phyloP scores from a whole-genome alignment of 768 basidiomycete genomes.

The Trametes punicea region DNA sequence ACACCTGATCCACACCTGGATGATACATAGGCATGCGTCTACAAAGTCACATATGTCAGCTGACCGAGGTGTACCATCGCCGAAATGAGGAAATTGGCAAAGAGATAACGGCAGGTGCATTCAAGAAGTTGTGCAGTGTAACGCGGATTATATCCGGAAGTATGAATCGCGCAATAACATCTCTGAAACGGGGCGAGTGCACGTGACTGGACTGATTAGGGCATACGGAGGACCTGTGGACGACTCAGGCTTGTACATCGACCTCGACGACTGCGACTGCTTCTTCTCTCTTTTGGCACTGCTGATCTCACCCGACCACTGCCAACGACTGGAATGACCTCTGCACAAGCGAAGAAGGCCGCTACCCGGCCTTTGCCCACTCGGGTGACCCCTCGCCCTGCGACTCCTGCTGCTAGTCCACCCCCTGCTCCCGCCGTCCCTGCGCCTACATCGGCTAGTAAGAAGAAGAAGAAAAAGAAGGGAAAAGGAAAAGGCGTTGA shows the following conservation, averaged over 20 bases:
- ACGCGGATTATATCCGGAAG: too few species aligned
- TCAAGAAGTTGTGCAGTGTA: too few species aligned
- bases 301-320: slow-evolving; percentile 3
- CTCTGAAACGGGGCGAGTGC: neutral
- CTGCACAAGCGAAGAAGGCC: slow-evolving; percentile 20
- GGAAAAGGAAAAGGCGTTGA: slow-evolving; percentile 36
- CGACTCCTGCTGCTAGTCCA: slow-evolving; percentile 17
- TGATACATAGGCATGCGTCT: too few species aligned
- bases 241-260: slow-evolving; percentile 13
- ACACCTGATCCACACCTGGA: too few species aligned
- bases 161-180: neutral
- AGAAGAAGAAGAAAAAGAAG: slow-evolving; percentile 48
- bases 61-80: too few species aligned
- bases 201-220: slow-evolving; percentile 15
- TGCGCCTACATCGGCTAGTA: slow-evolving; percentile 26
- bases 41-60: too few species aligned
- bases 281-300: neutral
- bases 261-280: slow-evolving; percentile 10
- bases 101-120: too few species aligned
- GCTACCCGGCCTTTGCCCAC: slow-evolving; percentile 14
- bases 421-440: slow-evolving; percentile 10
- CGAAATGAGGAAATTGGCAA: too few species aligned
- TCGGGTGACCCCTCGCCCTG: slow-evolving; percentile 13
- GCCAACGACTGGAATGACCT: slow-evolving; percentile 22
- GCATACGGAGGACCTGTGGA: neutral